These are phyloP conservation scores for Saturnispora sekii DNA, from an alignment of 805 yeast species.

Conservation along the genomic window DNA sequence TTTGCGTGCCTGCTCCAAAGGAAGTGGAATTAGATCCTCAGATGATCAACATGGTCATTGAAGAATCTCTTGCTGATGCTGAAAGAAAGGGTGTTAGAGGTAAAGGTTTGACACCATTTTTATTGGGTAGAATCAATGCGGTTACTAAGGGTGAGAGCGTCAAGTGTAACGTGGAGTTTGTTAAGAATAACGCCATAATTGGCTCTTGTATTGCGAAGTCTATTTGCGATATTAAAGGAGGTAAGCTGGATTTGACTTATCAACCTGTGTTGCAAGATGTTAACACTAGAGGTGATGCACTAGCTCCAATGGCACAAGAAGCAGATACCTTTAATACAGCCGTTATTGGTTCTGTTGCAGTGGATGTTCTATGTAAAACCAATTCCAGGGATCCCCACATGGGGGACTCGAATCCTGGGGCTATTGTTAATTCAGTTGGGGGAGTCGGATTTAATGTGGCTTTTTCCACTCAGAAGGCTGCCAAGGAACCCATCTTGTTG, in stretches of 20 bases:
- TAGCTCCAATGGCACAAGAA: neutral
- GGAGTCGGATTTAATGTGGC: slow-evolving; percentile 83
- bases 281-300: neutral
- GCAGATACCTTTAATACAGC: slow-evolving; percentile 22
- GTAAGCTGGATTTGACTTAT: neutral
- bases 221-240: slow-evolving; percentile 30
- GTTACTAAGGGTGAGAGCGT: slow-evolving; percentile 66
- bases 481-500: slow-evolving; percentile 26
- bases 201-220: slow-evolving; percentile 61
- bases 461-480: slow-evolving; percentile 32
- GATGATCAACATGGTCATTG: slow-evolving; percentile 47
- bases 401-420: slow-evolving; percentile 70
- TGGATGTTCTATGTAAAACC: slow-evolving; percentile 57
- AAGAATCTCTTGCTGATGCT: slow-evolving; percentile 51
- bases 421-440: slow-evolving; percentile 44
- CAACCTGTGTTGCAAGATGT: neutral
- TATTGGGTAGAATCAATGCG: slow-evolving; percentile 53
- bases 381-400: slow-evolving; percentile 18
- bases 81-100: slow-evolving; percentile 45
- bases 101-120: slow-evolving; percentile 70
- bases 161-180: slow-evolving; percentile 62
- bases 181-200: slow-evolving; percentile 60
- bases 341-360: slow-evolving; percentile 68
- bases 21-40: slow-evolving; percentile 47
- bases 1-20: slow-evolving; percentile 76